Conservation (phyloP, 2,329 filamentous ascomycete genomes). For the Colletotrichum chlorophyti region DNA sequence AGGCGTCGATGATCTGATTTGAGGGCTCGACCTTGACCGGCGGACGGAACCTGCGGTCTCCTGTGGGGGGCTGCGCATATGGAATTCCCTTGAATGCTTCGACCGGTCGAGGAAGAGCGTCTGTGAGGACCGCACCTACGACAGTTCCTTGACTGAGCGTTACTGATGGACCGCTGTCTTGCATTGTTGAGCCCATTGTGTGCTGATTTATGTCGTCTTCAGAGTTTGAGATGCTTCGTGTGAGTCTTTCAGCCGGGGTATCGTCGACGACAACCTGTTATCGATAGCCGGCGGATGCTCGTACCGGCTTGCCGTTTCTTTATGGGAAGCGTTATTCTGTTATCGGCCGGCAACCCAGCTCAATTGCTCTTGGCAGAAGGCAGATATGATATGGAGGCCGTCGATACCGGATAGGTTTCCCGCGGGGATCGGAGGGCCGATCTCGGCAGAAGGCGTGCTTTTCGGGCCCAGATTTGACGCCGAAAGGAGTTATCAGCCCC, state of each 20-base stretch:
- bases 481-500: constrained; percentile 14
- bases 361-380: neutral
- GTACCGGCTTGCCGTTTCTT: constrained; percentile 1
- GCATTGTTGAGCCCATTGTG: constrained; percentile 17
- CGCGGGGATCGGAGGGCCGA: constrained; percentile 20
- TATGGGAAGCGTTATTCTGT: too few species aligned
- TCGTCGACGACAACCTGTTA: neutral
- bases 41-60: constrained; percentile 49
- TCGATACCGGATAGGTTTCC: constrained; percentile 6
- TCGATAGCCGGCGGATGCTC: neutral
- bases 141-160: constrained; percentile 48
- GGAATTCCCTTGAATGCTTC: constrained; percentile 59
- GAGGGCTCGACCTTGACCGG: constrained; percentile 42
- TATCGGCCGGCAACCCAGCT: neutral
- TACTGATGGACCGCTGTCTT: constrained; percentile 18
- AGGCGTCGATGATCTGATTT: constrained; percentile 39
- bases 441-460: constrained; percentile 9
- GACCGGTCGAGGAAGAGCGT: constrained; percentile 47
- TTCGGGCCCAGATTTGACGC: constrained; percentile 12
- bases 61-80: constrained; percentile 47
- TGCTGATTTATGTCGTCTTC: neutral
- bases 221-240: too few species aligned
- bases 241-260: neutral
- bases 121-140: constrained; percentile 42
- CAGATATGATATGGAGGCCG: constrained; percentile 4